Conservation (phyloP, 257 asterid species). For the Henckelia pumila region DNA sequence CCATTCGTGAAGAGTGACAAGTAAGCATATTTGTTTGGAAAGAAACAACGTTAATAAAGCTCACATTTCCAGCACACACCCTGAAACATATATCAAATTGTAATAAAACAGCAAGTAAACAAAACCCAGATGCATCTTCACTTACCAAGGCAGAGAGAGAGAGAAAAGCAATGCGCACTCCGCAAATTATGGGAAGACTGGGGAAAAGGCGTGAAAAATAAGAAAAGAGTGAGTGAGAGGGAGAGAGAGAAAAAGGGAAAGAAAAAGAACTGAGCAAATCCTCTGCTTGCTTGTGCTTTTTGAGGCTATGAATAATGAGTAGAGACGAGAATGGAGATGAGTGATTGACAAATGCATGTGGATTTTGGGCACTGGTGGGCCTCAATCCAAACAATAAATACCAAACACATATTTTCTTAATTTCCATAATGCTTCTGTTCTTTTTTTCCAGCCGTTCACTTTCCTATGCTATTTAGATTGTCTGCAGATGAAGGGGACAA, state of each 20-base stretch:
- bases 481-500: constrained; percentile 33
- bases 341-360: constrained; percentile 41
- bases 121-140: constrained; percentile 4
- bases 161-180: neutral
- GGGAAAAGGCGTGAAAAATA: neutral
- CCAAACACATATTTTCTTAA: neutral
- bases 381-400: neutral
- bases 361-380: constrained; percentile 42
- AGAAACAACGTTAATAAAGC: neutral
- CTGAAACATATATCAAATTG: constrained; percentile 24
- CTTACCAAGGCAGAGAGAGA: neutral
- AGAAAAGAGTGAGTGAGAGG: neutral
- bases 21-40: neutral
- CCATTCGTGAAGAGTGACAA: constrained; percentile 14
- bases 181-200: neutral
- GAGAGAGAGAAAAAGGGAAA: constrained; percentile 1
- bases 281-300: constrained; percentile 34
- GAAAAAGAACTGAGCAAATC: constrained; percentile 2
- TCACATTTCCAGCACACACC: neutral
- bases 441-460: neutral
- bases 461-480: constrained; percentile 25
- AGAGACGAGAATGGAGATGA: constrained; percentile 34
- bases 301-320: constrained; percentile 39
- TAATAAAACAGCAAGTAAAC: constrained; percentile 12
- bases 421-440: neutral